Percentiles rank a stretch among this genome's conserved stretches.
Conservation (phyloP, 495 filamentous ascomycete species). For the Annulohypoxylon maeteangense region DNA sequence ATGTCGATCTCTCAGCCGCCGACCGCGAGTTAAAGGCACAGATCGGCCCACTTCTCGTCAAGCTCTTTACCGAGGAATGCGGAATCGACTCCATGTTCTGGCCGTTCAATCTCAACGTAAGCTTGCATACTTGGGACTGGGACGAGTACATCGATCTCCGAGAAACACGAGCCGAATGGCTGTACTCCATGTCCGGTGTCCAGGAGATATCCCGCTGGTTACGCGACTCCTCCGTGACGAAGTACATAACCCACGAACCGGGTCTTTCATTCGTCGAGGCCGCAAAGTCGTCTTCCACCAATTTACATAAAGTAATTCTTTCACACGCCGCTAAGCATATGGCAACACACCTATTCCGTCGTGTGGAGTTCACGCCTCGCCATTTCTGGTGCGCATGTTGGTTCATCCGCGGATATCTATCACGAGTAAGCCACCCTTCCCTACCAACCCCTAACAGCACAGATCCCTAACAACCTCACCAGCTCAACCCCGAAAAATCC, state of each 20-base stretch:
- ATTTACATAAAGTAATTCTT: slow-evolving; percentile 40
- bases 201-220: slow-evolving; percentile 50
- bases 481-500: slow-evolving; percentile 36
- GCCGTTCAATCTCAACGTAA: slow-evolving; percentile 43
- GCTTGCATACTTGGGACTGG: slow-evolving; percentile 42
- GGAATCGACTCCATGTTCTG: slow-evolving; percentile 51
- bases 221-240: slow-evolving; percentile 49
- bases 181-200: slow-evolving; percentile 46
- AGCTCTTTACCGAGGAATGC: slow-evolving; percentile 47
- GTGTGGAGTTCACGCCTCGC: slow-evolving; percentile 43
- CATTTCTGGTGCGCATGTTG: slow-evolving; percentile 40
- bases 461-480: slow-evolving; percentile 20
- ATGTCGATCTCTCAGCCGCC: slow-evolving; percentile 50
- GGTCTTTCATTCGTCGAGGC: slow-evolving; percentile 32
- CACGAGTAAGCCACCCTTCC: slow-evolving; percentile 28
- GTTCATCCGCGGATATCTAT: slow-evolving; percentile 44
- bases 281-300: slow-evolving; percentile 27
- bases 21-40: slow-evolving; percentile 48
- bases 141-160: slow-evolving; percentile 27
- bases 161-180: slow-evolving; percentile 43
- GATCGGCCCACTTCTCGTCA: slow-evolving; percentile 50
- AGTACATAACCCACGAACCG: slow-evolving; percentile 35
- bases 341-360: slow-evolving; percentile 42
- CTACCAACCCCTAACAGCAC: not conserved
- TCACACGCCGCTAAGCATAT: slow-evolving; percentile 37